Base-by-base conservation (phyloP, 1,139 yeast species). In the Geotrichum klebahnii region DNA sequence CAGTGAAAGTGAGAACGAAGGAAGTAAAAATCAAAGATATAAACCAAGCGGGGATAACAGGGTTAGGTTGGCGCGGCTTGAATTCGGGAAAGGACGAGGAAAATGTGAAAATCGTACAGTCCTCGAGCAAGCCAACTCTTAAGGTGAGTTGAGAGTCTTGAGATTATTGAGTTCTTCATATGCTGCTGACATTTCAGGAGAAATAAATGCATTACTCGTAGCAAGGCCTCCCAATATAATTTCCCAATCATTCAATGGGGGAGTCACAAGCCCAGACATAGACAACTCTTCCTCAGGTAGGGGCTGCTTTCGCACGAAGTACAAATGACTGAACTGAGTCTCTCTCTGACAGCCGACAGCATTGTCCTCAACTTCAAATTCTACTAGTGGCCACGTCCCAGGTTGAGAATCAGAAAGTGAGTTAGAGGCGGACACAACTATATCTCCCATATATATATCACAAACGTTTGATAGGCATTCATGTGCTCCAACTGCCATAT, bases 331-430 rank as follows among this genome's bases (percentile, higher is more conserved):
- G 12, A 52, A 41, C 37, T 46, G 51, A 16, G 48, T 28, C 10
- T 45, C 49, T n/a, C 51, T 29, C 12, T 46, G 44, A 22, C 39
- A 46, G 8, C 48, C 44, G 2, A 43, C 45, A 6, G 46, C 43
- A 2, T 20, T 16, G 23, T 52, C 55, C 14, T 43, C 43, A 10
- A 52, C 48, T 4, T 48, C 44, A 39, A 52, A 45, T 10, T 41
- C 52, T 3, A 52, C 39, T 9, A 16, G 8, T 2, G 55, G 55
- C 55, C 54, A 52, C 3, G 20, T 17, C 5, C 43, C 52, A 19
- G 2, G 33, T 8, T 23, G 37, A 22, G 10, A 37, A 10, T 12
- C 19, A 3, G 22, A 5, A 6, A 10, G 9, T 10, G n/a, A 8
- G 16, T 48, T 39, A 14, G 32, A 16, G 6, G 35, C 10, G 19